phyloP scores from a whole-genome alignment of 1,139 yeast species.

The Debaryomycetaceae sp. region DNA sequence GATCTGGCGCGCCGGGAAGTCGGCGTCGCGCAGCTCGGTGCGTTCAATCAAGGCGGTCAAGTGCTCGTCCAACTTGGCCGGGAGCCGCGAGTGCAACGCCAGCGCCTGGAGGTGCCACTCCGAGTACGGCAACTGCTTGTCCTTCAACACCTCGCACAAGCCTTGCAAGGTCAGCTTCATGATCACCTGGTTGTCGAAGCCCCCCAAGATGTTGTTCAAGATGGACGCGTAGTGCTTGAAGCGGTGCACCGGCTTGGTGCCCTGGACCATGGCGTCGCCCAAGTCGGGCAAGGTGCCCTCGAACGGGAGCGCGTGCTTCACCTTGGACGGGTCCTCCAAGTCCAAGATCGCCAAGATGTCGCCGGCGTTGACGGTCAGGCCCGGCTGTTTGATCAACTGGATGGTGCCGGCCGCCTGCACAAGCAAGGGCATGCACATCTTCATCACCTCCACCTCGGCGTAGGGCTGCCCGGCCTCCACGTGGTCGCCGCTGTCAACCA shows the following conservation, averaged over 20 bases:
- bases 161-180: constrained; percentile 77
- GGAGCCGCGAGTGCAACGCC: constrained; percentile 89
- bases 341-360: constrained; percentile 93
- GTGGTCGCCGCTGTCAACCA: constrained; percentile 95
- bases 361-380: constrained; percentile 92
- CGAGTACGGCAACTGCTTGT: constrained; percentile 82
- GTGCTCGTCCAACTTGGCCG: constrained; percentile 66
- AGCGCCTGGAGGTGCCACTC: constrained; percentile 87
- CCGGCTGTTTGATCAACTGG: constrained; percentile 96
- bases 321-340: constrained; percentile 94
- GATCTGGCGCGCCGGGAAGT: constrained; percentile 89
- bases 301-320: constrained; percentile 91
- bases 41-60: constrained; percentile 65
- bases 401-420: constrained; percentile 92
- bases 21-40: constrained; percentile 63
- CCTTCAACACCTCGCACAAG: constrained; percentile 66
- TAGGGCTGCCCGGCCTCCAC: constrained; percentile 87
- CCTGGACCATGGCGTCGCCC: constrained; percentile 79
- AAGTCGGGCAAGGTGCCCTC: constrained; percentile 90
- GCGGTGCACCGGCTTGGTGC: constrained; percentile 78
- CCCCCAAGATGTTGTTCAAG: constrained; percentile 74
- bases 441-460: constrained; percentile 99
- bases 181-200: constrained; percentile 93
- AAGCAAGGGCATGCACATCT: constrained; percentile 91
- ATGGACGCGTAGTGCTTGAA: constrained; percentile 57